These are phyloP conservation scores for Russula lepida DNA, from an alignment of 768 basidiomycete species.

Conservation along the genomic window DNA sequence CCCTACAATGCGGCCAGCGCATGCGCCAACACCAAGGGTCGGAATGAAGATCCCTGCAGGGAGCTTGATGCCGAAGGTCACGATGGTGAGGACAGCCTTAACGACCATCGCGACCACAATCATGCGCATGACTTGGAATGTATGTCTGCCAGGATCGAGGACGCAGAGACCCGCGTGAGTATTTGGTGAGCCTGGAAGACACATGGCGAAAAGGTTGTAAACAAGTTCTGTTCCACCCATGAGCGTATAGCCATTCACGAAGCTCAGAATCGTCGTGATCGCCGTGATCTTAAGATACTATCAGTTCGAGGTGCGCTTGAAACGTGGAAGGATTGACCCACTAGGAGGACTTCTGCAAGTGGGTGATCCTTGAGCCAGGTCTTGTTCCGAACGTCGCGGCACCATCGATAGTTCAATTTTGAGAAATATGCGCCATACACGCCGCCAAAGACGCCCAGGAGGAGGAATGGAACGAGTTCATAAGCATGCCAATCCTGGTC, in stretches of 20 bases:
- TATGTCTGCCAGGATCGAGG: slow-evolving; percentile 45
- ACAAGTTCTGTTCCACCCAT: slow-evolving; percentile 97
- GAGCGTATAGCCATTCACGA: slow-evolving; percentile 81
- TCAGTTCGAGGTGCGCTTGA: neutral
- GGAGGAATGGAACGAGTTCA: slow-evolving; percentile 76
- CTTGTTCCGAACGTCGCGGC: slow-evolving; percentile 67
- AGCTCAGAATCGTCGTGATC: slow-evolving; percentile 68
- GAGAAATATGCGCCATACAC: slow-evolving; percentile 92
- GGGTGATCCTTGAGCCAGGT: slow-evolving; percentile 80
- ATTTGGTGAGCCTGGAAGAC: slow-evolving; percentile 47
- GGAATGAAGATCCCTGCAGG: slow-evolving; percentile 97
- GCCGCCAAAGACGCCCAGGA: slow-evolving; percentile 88
- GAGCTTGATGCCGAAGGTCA: slow-evolving; percentile 89
- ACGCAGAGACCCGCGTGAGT: slow-evolving; percentile 65
- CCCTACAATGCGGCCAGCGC: slow-evolving; percentile 82
- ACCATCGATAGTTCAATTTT: slow-evolving; percentile 86
- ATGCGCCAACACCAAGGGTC: slow-evolving; percentile 89
- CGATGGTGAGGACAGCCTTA: slow-evolving; percentile 70
- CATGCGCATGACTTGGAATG: slow-evolving; percentile 53
- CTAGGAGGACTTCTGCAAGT: slow-evolving; percentile 72
- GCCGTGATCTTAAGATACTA: slow-evolving; percentile 53
- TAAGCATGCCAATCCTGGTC: slow-evolving; percentile 84
- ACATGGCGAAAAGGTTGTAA: slow-evolving; percentile 86
- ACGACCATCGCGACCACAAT: slow-evolving; percentile 74
- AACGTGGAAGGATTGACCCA: slow-evolving; percentile 31